A percentile compares a stretch with the other conserved stretches of the same genome.
Evolutionary conservation across 2,329 filamentous ascomycete genomes (phyloP).

Genomic region (Podosphaera fusca): DNA sequence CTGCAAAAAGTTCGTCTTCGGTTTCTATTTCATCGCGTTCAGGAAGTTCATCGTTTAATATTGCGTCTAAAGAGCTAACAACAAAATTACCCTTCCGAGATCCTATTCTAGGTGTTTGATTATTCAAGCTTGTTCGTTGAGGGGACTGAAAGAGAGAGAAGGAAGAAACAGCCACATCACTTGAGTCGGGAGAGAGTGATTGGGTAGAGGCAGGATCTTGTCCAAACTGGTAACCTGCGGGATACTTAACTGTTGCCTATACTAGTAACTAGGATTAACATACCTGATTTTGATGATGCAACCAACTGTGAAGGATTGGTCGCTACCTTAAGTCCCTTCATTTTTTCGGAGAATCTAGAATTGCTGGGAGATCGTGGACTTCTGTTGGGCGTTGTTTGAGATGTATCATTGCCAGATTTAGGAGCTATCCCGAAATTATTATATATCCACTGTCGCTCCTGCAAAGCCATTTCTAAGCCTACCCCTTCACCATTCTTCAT

Average conservation of each 20-base stretch:
- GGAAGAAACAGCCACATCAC: constrained; percentile 38
- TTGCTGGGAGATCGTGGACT: background rate
- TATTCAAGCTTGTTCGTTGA: background rate
- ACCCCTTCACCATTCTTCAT: constrained; percentile 61
- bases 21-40: constrained; percentile 23
- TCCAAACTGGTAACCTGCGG: too few relatives aligned
- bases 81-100: constrained; percentile 7
- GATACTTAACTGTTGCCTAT: background rate
- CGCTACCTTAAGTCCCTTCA: constrained; percentile 55
- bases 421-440: constrained; percentile 35
- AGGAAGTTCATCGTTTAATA: constrained; percentile 16
- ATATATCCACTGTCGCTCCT: constrained; percentile 71
- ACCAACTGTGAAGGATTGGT: constrained; percentile 32
- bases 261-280: constrained; percentile 3
- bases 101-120: constrained; percentile 5
- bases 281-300: constrained; percentile 36
- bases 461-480: constrained; percentile 59
- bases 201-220: constrained; percentile 8
- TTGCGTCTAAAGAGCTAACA: constrained; percentile 16
- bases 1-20: constrained; percentile 67
- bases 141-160: constrained; percentile 30
- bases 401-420: constrained; percentile 11
- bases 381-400: background rate
- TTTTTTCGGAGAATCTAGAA: constrained; percentile 48
- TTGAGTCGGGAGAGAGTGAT: constrained; percentile 34